Percentiles rank a stretch among this genome's conserved stretches.
Evolutionary conservation across 129 eudicot genomes (phyloP).

Genomic region (Centella asiatica): DNA sequence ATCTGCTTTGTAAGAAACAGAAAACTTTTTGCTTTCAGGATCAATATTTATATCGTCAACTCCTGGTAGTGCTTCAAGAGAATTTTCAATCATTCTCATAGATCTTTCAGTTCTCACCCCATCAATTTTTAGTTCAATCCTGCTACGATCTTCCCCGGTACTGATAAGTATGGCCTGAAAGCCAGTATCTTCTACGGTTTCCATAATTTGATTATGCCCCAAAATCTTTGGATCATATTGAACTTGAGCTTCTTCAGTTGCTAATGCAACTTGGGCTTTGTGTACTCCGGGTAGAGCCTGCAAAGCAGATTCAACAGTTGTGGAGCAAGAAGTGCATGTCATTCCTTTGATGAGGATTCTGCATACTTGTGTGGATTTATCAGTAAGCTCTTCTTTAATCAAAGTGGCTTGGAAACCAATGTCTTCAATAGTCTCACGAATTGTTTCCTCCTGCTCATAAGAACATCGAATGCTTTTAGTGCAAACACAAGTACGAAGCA

Average conservation of each 20-base stretch:
- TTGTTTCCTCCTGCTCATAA: slow-evolving; percentile 50
- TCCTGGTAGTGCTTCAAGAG: slow-evolving; percentile 67
- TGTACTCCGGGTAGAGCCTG: slow-evolving; percentile 46
- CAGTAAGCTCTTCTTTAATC: slow-evolving; percentile 36
- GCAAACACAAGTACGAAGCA: neutral
- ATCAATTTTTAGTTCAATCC: slow-evolving; percentile 45
- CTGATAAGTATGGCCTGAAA: slow-evolving; percentile 62
- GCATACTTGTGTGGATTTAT: slow-evolving; percentile 53
- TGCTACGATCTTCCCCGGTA: slow-evolving; percentile 61
- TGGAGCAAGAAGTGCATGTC: slow-evolving; percentile 79
- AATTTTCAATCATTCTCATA: slow-evolving; percentile 29
- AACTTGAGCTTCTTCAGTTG: slow-evolving; percentile 75
- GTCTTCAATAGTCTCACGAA: slow-evolving; percentile 73
- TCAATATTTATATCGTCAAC: slow-evolving; percentile 47
- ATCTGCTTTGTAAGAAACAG: slow-evolving; percentile 60
- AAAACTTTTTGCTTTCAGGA: slow-evolving; percentile 34
- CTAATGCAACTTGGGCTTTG: slow-evolving; percentile 71
- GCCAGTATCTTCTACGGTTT: slow-evolving; percentile 49
- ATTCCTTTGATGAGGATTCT: slow-evolving; percentile 60
- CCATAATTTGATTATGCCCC: slow-evolving; percentile 27
- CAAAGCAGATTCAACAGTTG: slow-evolving; percentile 48
- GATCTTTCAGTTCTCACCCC: slow-evolving; percentile 41
- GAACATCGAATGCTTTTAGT: neutral
- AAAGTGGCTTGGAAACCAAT: slow-evolving; percentile 62
- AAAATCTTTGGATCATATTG: slow-evolving; percentile 53